phyloP scores from a whole-genome alignment of 2,329 filamentous ascomycete genomes.

The Sclerotinia minor region DNA sequence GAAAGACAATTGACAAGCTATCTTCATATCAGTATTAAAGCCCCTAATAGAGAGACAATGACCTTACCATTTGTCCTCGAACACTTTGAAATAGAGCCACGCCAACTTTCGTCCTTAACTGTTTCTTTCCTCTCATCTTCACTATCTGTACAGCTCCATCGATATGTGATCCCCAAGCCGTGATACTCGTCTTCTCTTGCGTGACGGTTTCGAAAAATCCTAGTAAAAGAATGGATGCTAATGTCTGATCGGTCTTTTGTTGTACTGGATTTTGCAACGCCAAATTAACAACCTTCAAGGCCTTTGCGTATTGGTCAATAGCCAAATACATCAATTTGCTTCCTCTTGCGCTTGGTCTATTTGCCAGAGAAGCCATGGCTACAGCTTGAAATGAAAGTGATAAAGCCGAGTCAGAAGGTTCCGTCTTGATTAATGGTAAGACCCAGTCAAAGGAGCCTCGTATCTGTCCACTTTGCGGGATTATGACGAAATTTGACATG shows the following conservation, averaged over 20 bases:
- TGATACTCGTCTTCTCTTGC: constrained; percentile 53
- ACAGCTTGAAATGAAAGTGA: constrained; percentile 60
- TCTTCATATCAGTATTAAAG: background rate
- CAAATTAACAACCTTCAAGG: constrained; percentile 53
- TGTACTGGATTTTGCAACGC: constrained; percentile 53
- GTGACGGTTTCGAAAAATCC: constrained; percentile 59
- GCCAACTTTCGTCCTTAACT: constrained; percentile 55
- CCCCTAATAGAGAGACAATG: background rate
- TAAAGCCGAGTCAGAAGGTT: constrained; percentile 50
- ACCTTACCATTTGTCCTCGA: constrained; percentile 58
- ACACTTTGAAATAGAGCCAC: constrained; percentile 59
- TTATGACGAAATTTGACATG: constrained; percentile 59
- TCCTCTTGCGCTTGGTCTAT: constrained; percentile 46
- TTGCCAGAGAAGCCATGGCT: constrained; percentile 57
- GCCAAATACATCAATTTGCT: constrained; percentile 45
- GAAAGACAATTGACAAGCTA: constrained; percentile 59
- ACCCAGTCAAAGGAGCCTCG: constrained; percentile 61
- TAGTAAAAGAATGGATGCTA: constrained; percentile 60
- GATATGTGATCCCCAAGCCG: constrained; percentile 64
- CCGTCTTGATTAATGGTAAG: constrained; percentile 53
- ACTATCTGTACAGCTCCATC: constrained; percentile 63
- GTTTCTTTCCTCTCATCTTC: constrained; percentile 56
- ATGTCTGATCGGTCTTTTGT: constrained; percentile 56
- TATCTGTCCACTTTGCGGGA: constrained; percentile 52
- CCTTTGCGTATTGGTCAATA: constrained; percentile 55